A percentile compares a stretch with the other conserved stretches of the same genome.
These are phyloP conservation scores for Hibiscus syriacus DNA, from an alignment of 345 rosid species.

Conservation along the genomic window DNA sequence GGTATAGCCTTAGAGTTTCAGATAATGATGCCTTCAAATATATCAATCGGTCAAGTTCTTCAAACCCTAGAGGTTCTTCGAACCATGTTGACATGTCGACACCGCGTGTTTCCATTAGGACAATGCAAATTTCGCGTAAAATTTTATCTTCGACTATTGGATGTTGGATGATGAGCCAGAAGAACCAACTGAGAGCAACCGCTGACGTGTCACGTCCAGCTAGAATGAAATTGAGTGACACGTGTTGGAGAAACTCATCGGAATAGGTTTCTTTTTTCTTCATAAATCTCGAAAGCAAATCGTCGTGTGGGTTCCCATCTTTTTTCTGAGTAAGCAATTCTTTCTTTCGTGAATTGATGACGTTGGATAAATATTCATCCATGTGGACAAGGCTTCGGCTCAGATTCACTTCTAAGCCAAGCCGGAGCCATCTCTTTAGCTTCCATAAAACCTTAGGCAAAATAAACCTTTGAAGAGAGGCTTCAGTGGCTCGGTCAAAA, in stretches of 20 bases:
- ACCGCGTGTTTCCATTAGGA: constrained; percentile 66
- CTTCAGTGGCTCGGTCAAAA: constrained; percentile 88
- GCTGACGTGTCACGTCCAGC: constrained; percentile 99
- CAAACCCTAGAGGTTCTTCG: constrained; percentile 60
- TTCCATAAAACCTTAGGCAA: constrained; percentile 83
- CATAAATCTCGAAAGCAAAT: constrained; percentile 76
- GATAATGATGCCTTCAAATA: constrained; percentile 80
- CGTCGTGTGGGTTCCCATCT: constrained; percentile 56
- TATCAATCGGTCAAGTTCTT: constrained; percentile 63
- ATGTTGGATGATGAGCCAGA: constrained; percentile 62
- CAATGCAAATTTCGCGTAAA: constrained; percentile 52
- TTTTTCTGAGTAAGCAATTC: constrained; percentile 51
- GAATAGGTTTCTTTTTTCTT: constrained; percentile 82
- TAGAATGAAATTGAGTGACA: constrained; percentile 87
- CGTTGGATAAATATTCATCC: constrained; percentile 51
- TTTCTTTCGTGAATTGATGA: constrained; percentile 60
- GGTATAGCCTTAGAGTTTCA: constrained; percentile 82
- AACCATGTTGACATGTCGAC: constrained; percentile 49
- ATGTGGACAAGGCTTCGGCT: constrained; percentile 68
- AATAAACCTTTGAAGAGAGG: constrained; percentile 78
- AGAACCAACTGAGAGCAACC: constrained; percentile 89
- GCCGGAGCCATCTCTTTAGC: constrained; percentile 60
- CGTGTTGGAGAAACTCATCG: constrained; percentile 69
- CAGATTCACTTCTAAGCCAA: constrained; percentile 82
- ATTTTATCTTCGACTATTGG: constrained; percentile 66